Percentiles rank a stretch among this genome's conserved stretches.
These are phyloP conservation scores for Rhododendron vialii DNA, from an alignment of 148 eudicot species.

Conservation along the genomic window DNA sequence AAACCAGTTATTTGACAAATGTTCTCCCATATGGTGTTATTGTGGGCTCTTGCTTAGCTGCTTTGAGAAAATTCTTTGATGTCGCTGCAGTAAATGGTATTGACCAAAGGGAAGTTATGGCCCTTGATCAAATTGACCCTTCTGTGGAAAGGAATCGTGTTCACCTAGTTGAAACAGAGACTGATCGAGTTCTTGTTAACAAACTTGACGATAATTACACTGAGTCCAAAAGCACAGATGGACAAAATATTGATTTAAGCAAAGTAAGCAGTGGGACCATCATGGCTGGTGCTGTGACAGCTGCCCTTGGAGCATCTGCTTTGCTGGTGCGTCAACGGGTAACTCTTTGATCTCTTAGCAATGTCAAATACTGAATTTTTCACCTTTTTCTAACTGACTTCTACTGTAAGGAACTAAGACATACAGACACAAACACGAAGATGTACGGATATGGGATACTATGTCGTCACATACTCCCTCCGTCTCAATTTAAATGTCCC, in stretches of 20 bases:
- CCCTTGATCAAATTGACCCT: slow-evolving; percentile 24
- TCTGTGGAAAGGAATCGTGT: slow-evolving; percentile 15
- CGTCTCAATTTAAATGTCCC: too few species aligned
- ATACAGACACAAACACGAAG: not conserved
- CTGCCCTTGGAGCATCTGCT: slow-evolving; percentile 94
- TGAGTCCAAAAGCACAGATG: slow-evolving; percentile 13
- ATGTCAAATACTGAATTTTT: not conserved
- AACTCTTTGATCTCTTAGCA: slow-evolving; percentile 8
- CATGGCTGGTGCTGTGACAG: slow-evolving; percentile 88
- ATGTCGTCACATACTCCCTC: not conserved
- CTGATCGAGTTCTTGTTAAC: slow-evolving; percentile 21
- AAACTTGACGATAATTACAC: slow-evolving; percentile 14
- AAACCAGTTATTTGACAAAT: slow-evolving; percentile 56
- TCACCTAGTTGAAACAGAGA: slow-evolving; percentile 19
- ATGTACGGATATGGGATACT: not conserved
- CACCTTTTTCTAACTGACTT: not conserved
- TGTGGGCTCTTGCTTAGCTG: slow-evolving; percentile 85
- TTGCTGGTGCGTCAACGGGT: slow-evolving; percentile 64
- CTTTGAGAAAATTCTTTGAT: slow-evolving; percentile 52
- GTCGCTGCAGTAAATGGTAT: slow-evolving; percentile 26
- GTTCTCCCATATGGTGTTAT: slow-evolving; percentile 79
- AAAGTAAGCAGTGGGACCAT: slow-evolving; percentile 26
- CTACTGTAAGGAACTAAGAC: not conserved
- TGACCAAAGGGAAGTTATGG: slow-evolving; percentile 17
- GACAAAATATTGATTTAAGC: slow-evolving; percentile 17